phyloP scores from a whole-genome alignment of 2,329 filamentous ascomycete species.

The Phyllosticta paracitricarpa region DNA sequence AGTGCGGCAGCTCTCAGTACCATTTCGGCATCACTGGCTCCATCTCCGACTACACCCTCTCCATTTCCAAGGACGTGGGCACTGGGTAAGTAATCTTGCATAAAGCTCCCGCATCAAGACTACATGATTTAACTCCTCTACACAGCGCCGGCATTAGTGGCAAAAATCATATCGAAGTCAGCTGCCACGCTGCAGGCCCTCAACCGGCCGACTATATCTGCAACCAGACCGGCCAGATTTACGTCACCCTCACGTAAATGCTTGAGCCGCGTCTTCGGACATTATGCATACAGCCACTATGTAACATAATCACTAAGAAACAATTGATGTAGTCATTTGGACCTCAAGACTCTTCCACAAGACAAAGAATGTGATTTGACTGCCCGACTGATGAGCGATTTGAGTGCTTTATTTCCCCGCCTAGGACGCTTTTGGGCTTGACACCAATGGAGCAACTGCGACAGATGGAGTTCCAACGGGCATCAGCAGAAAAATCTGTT shows the following conservation, averaged over 20 bases:
- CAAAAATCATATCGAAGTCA: not conserved
- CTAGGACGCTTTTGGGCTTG: too few species aligned
- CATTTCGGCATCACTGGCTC: slow-evolving; percentile 1
- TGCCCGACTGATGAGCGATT: too few species aligned
- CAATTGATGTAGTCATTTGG: not conserved
- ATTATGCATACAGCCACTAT: not conserved
- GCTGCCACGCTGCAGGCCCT: not conserved
- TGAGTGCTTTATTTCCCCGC: too few species aligned
- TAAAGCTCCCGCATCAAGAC: not conserved
- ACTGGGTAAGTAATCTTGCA: not conserved
- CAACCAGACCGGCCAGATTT: not conserved
- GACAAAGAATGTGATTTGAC: too few species aligned
- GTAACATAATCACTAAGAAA: not conserved
- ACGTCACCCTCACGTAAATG: not conserved
- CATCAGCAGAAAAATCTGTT: too few species aligned
- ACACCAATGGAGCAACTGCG: too few species aligned
- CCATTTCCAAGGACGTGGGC: not conserved
- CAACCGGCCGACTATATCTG: not conserved
- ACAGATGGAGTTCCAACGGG: too few species aligned
- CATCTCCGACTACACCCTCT: slow-evolving; percentile 5
- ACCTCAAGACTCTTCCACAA: not conserved
- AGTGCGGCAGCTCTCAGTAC: not conserved
- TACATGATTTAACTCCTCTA: not conserved
- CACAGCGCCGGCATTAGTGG: not conserved
- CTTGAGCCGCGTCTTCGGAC: not conserved